phyloP scores from a whole-genome alignment of 108 stramenopile genomes.

The Skeletonema menzelii region DNA sequence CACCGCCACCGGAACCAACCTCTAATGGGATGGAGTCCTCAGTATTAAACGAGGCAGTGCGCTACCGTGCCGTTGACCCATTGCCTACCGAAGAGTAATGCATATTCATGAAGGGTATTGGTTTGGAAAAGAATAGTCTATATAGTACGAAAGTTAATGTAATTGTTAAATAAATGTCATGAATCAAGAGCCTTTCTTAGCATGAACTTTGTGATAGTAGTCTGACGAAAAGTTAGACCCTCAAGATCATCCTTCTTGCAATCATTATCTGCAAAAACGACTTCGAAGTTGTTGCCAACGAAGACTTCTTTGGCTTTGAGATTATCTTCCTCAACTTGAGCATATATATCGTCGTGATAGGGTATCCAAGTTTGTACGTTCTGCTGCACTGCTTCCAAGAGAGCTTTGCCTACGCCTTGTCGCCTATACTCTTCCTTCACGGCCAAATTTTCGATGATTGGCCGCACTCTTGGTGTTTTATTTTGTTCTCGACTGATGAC shows the following conservation, averaged over 20 bases:
- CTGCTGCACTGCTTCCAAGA: conserved; percentile 28
- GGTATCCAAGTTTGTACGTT: conserved; percentile 31
- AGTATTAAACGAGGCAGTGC: conserved; percentile 27
- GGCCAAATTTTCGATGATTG: conserved; percentile 43
- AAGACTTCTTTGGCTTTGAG: conserved; percentile 23
- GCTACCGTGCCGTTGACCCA: conserved; percentile 32
- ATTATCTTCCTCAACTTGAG: conserved; percentile 41
- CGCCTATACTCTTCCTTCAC: conserved; percentile 27
- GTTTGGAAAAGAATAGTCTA: neutral
- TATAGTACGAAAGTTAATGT: neutral
- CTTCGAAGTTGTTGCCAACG: conserved; percentile 14
- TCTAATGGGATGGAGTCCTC: conserved; percentile 19
- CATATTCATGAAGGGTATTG: neutral
- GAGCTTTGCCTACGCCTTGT: conserved; percentile 27
- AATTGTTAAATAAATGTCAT: neutral
- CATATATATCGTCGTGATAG: conserved; percentile 28
- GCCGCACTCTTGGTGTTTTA: conserved; percentile 23
- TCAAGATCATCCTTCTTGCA: conserved; percentile 24
- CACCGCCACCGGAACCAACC: conserved; percentile 31
- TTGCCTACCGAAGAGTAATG: conserved; percentile 25
- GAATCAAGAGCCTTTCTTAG: conserved; percentile 26
- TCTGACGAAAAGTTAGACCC: conserved; percentile 11
- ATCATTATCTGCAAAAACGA: conserved; percentile 24
- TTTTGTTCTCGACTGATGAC: conserved; percentile 28
- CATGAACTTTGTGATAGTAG: conserved; percentile 33